Percentiles rank a stretch among this genome's conserved stretches.
phyloP scores from a whole-genome alignment of 768 basidiomycete genomes.

The Mycena chlorophos region DNA sequence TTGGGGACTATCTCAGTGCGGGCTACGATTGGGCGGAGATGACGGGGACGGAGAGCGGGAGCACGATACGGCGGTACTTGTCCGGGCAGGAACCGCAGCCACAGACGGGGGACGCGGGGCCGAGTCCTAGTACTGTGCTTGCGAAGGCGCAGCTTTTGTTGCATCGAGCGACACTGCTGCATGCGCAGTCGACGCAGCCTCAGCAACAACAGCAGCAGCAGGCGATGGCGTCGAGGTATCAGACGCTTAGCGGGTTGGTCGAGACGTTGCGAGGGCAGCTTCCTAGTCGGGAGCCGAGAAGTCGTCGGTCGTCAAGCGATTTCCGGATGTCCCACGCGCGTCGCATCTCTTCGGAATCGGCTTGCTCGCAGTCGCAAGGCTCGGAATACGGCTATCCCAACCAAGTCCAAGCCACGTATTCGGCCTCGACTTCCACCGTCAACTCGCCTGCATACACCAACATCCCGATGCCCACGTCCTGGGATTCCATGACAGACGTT shows the following conservation, averaged over 20 bases:
- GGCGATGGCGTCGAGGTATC: neutral
- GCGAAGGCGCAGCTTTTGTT: neutral
- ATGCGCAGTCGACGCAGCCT: neutral
- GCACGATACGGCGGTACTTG: neutral
- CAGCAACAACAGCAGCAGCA: neutral
- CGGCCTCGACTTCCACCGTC: neutral
- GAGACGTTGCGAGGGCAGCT: neutral
- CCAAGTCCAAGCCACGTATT: neutral
- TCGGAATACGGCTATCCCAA: neutral
- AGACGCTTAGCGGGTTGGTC: neutral
- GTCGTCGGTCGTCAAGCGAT: neutral
- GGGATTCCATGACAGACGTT: neutral
- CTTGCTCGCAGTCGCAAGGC: neutral
- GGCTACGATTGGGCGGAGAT: neutral
- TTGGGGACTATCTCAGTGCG: conserved; percentile 36
- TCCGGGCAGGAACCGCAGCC: neutral
- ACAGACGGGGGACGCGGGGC: neutral
- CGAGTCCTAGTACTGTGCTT: neutral
- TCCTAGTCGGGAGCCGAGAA: neutral
- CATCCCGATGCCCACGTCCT: neutral
- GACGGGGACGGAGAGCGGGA: neutral
- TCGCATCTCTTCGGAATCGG: neutral
- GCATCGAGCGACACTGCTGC: neutral
- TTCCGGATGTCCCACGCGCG: neutral
- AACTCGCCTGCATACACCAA: neutral